Evolutionary conservation across 23 red algal genomes (phyloP), one percentile per base, ranked within the genome.

Genomic region (Chondrus crispus): DNA sequence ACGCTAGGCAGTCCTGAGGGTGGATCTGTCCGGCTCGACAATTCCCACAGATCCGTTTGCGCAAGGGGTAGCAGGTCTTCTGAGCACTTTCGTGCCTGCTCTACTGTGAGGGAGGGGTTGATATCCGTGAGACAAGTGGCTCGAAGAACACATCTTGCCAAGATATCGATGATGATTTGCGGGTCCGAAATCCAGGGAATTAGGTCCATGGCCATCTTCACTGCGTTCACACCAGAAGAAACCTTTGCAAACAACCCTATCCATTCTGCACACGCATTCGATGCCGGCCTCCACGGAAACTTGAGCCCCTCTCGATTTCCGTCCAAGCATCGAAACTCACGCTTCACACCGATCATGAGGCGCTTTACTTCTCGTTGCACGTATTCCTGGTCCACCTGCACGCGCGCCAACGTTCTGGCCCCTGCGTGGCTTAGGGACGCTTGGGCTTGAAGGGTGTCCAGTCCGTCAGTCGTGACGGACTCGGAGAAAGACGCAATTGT

Each of bases 261-360:
- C 89, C 89, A 92, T 37, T 92, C 89, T 28, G 66, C 77, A 62
- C 62, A 76, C 18, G 76, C 89, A 92, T 92, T 92, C 46, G 53
- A 57, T 18, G 62, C 49, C n/a, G 76, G 24, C 19, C 63, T 13
- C 46, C 72, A 91, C 41, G 41, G 60, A n/a, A n/a, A n/a, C 26
- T 32, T 39, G 41, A 43, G 44, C 20, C 7, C 24, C 28, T 16
- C 18, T 28, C 33, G 52, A 30, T 48, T 84, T 68, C 26, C 50
- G 44, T 38, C 19, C 40, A 84, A 70, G 26, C 24, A 10, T 46
- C 3, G 54, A 32, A 18, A 47, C 22, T 92, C 89, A 24, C 41
- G 28, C 19, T 74, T 10, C n/a, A 49, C 78, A 16, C 30, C 75
- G 29, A 83, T 57, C 16, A 82, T n/a, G 42, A 92, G 41, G 19